phyloP scores from a whole-genome alignment of 192 early-diverging fungal species.

The Coemansia sp. region DNA sequence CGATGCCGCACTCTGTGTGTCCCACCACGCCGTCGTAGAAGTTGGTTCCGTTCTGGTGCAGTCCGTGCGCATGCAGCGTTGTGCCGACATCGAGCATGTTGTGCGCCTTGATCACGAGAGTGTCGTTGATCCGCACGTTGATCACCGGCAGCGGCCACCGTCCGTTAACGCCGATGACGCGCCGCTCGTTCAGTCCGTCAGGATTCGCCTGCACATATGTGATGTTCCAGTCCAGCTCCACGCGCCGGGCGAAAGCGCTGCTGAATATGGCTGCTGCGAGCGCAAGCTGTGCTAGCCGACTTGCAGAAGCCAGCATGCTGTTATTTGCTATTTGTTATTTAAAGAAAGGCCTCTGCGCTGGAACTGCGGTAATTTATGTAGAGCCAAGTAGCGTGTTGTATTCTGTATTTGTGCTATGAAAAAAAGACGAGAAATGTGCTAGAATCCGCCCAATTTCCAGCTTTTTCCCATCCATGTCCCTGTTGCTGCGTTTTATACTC shows the following conservation, averaged over 20 bases:
- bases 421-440: no score
- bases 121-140: conserved; percentile 33
- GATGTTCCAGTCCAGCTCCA: conserved; percentile 68
- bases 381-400: no score
- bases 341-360: no score
- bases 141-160: conserved; percentile 61
- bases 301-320: no score
- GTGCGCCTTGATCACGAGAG: conserved; percentile 47
- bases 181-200: conserved; percentile 64
- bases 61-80: conserved; percentile 73
- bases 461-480: no score
- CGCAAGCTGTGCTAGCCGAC: not conserved
- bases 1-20: conserved; percentile 75
- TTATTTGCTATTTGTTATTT: no score
- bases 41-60: conserved; percentile 74
- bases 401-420: no score
- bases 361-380: no score
- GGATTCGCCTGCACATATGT: conserved; percentile 66
- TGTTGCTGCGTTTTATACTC: no score
- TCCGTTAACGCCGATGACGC: conserved; percentile 67
- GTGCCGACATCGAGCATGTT: conserved; percentile 64
- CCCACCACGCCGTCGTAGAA: conserved; percentile 70
- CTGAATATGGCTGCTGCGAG: not conserved
- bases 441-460: no score
- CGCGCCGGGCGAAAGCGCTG: conserved; percentile 43